Percentiles rank a stretch among this genome's conserved stretches.
These are phyloP conservation scores for Pleurotus salmoneostramineus DNA, from an alignment of 768 basidiomycete species.

Conservation along the genomic window DNA sequence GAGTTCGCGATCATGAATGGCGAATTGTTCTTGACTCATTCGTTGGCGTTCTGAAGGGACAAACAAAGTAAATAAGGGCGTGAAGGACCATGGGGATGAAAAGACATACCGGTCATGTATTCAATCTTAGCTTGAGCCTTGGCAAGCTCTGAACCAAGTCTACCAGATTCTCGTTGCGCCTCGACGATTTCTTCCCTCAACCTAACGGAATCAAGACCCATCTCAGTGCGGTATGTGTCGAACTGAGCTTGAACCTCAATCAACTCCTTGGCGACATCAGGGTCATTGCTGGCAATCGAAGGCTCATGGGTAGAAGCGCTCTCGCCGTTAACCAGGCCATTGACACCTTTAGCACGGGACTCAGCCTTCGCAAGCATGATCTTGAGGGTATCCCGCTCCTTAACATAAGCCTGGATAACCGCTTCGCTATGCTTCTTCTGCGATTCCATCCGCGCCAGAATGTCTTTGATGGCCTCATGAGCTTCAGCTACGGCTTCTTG, in stretches of 20 bases:
- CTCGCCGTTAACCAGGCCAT: constrained; percentile 10
- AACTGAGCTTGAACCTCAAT: constrained; percentile 76
- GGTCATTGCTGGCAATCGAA: constrained; percentile 13
- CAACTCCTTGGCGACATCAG: constrained; percentile 55
- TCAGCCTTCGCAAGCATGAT: constrained; percentile 63
- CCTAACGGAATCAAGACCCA: constrained; percentile 69
- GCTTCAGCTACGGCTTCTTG: constrained; percentile 83
- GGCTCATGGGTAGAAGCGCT: constrained; percentile 5
- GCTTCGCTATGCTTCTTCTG: constrained; percentile 68
- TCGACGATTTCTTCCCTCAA: constrained; percentile 65
- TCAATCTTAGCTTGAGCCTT: constrained; percentile 84
- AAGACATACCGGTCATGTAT: constrained; percentile 56
- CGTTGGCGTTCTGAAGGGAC: constrained; percentile 57
- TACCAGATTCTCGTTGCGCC: constrained; percentile 66
- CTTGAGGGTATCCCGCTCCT: constrained; percentile 85
- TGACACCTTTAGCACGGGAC: constrained; percentile 18
- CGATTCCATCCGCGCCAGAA: constrained; percentile 74
- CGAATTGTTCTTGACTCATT: constrained; percentile 66
- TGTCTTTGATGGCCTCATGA: constrained; percentile 76
- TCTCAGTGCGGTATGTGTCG: constrained; percentile 76
- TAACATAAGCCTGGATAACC: constrained; percentile 77
- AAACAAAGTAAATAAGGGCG: constrained; percentile 6
- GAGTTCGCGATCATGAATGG: constrained; percentile 58
- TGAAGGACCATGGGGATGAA: constrained; percentile 18
- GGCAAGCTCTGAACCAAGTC: constrained; percentile 64